Evolutionary conservation across 257 asterid species (phyloP).

Genomic region (Fraxinus quadrangulata): DNA sequence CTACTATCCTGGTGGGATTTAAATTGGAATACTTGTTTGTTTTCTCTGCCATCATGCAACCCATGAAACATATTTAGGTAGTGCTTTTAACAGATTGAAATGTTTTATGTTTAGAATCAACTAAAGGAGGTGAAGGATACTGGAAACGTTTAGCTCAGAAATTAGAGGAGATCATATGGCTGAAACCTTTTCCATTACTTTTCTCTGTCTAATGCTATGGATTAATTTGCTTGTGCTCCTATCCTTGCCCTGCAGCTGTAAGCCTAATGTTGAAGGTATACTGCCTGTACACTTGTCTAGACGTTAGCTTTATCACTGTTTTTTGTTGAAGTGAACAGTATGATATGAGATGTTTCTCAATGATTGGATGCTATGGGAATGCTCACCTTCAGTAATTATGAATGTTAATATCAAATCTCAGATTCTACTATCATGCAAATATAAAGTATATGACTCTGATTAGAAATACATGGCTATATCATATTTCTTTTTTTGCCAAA

Average conservation of each 20-base stretch:
- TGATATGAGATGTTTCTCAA: neutral
- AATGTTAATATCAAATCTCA: too few species aligned
- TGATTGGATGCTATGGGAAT: neutral
- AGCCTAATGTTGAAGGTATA: slow-evolving; percentile 71
- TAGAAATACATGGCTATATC: too few species aligned
- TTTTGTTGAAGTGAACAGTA: neutral
- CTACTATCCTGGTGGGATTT: neutral
- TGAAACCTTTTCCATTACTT: slow-evolving; percentile 19
- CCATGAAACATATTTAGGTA: neutral
- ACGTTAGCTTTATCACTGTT: neutral
- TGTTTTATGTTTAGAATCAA: slow-evolving; percentile 22
- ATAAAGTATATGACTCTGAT: too few species aligned
- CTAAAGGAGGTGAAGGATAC: slow-evolving; percentile 16
- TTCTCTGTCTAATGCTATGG: slow-evolving; percentile 27
- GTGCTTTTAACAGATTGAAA: slow-evolving; percentile 7
- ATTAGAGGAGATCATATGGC: slow-evolving; percentile 30
- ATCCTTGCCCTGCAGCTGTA: slow-evolving; percentile 37
- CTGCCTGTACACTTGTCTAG: neutral
- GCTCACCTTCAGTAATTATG: neutral
- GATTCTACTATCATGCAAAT: too few species aligned
- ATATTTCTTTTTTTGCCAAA: too few species aligned
- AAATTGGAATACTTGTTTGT: neutral
- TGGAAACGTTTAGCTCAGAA: slow-evolving; percentile 16
- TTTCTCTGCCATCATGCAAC: neutral
- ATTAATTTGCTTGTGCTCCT: slow-evolving; percentile 42